These are phyloP conservation scores for Peronospora belbahrii DNA, from an alignment of 352 stramenopile genomes.

Conservation along the genomic window DNA sequence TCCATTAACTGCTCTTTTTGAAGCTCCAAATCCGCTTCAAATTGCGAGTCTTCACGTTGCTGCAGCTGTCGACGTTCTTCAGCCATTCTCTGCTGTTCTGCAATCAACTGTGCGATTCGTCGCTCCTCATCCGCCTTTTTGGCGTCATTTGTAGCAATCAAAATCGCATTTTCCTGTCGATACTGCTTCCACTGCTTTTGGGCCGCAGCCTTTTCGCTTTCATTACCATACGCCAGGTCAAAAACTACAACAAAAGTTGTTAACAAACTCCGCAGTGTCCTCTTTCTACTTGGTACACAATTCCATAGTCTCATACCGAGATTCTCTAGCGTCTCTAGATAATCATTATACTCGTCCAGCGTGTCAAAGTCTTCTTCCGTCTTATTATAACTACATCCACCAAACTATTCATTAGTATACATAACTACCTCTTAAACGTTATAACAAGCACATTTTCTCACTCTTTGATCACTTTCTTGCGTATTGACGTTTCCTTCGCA, in stretches of 20 bases:
- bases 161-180: constrained; percentile 69
- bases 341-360: constrained; percentile 84
- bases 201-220: constrained; percentile 54
- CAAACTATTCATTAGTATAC: neutral
- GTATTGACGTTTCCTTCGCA: constrained; percentile 77
- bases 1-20: constrained; percentile 84
- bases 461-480: constrained; percentile 85
- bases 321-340: constrained; percentile 79
- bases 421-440: constrained; percentile 4
- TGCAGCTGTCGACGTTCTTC: constrained; percentile 73
- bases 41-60: constrained; percentile 72
- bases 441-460: constrained; percentile 15
- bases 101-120: constrained; percentile 76
- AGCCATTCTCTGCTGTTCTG: constrained; percentile 69
- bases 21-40: constrained; percentile 69
- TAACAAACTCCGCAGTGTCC: neutral
- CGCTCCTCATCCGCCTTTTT: constrained; percentile 84
- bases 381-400: constrained; percentile 72
- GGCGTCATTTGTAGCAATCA: constrained; percentile 78
- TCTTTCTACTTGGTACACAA: neutral
- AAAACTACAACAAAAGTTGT: constrained; percentile 50
- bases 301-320: constrained; percentile 40
- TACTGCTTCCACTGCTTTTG: constrained; percentile 86
- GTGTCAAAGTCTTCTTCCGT: constrained; percentile 83
- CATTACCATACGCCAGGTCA: constrained; percentile 74